Conservation (phyloP, 2,329 filamentous ascomycete species). For the Neurospora sp. region DNA sequence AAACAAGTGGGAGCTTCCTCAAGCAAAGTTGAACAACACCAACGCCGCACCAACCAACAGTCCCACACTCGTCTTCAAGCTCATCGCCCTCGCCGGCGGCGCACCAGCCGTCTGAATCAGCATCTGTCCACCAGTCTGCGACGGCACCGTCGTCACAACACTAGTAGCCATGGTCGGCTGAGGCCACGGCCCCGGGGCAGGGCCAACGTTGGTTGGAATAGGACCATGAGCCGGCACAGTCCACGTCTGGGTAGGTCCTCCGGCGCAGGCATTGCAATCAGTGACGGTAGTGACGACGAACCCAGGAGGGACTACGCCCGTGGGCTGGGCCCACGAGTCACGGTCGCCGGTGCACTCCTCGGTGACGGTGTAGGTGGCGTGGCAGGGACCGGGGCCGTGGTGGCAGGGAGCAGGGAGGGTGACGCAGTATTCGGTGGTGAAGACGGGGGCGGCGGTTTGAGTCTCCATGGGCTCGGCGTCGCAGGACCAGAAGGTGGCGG, state of each 20-base stretch:
- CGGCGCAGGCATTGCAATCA: background rate
- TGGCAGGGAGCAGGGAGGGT: conserved; percentile 27
- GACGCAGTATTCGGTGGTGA: conserved; percentile 30
- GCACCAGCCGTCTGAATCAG: background rate
- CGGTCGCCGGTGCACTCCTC: conserved; percentile 26
- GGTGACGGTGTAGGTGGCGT: conserved; percentile 31
- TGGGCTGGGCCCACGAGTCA: conserved; percentile 17
- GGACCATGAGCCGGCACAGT: background rate
- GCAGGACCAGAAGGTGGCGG: conserved; percentile 23
- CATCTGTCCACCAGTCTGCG: background rate
- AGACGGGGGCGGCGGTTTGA: conserved; percentile 11
- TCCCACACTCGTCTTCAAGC: background rate
- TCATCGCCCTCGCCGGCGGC: background rate
- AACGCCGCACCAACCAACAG: background rate
- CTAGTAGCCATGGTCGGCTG: background rate
- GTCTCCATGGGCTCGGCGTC: conserved; percentile 7
- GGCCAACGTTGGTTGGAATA: background rate
- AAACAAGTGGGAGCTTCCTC: background rate
- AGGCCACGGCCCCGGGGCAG: background rate
- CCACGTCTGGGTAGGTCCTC: background rate
- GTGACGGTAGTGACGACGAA: conserved; percentile 29
- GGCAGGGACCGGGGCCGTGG: conserved; percentile 26
- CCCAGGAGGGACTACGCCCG: conserved; percentile 25
- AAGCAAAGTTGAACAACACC: background rate
- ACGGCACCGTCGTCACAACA: background rate